Percentiles rank a stretch among this genome's conserved stretches.
Conservation (phyloP, 148 eudicot genomes). For the Limonium bicolor region DNA sequence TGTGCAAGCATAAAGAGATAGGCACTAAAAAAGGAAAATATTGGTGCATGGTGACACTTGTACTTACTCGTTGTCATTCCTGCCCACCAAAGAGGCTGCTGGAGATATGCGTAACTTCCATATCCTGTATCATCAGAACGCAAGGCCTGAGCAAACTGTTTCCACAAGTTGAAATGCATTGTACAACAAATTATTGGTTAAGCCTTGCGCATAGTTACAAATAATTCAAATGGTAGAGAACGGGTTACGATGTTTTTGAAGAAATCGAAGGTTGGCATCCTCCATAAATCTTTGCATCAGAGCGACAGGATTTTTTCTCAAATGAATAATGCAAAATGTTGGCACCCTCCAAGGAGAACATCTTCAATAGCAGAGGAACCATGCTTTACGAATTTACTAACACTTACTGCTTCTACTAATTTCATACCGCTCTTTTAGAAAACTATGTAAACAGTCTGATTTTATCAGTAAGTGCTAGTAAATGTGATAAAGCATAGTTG, state of each 20-base stretch:
- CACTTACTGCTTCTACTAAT: too few relatives aligned
- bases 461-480: too few relatives aligned
- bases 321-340: neutral
- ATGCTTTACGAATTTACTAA: too few relatives aligned
- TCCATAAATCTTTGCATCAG: too few relatives aligned
- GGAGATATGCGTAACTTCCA: conserved; percentile 73
- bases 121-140: conserved; percentile 27
- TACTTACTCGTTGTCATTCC: conserved; percentile 70
- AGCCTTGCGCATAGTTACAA: neutral
- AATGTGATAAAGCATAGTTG: too few relatives aligned
- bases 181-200: neutral
- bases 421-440: too few relatives aligned
- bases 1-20: too few relatives aligned
- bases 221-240: neutral
- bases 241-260: neutral
- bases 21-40: too few relatives aligned
- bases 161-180: neutral
- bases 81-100: conserved; percentile 92
- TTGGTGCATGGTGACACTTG: too few relatives aligned
- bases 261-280: neutral
- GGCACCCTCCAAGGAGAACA: too few relatives aligned
- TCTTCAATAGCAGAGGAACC: too few relatives aligned
- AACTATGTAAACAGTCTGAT: too few relatives aligned
- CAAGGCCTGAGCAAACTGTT: neutral
- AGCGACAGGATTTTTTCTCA: neutral